phyloP scores from a whole-genome alignment of 805 yeast species.

The Priceomyces carsonii region DNA sequence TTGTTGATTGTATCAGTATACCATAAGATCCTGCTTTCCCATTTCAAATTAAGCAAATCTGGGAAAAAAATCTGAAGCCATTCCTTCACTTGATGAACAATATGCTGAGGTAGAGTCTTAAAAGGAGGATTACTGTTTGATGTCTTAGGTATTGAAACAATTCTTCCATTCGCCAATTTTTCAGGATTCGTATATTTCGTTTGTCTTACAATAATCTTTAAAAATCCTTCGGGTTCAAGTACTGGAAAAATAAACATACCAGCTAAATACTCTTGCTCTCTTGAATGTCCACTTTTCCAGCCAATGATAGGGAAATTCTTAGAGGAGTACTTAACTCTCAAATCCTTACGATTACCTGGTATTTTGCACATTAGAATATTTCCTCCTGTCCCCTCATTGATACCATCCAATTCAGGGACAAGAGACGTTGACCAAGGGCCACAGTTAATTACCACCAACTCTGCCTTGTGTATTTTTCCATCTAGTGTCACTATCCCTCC shows the following conservation, averaged over 20 bases:
- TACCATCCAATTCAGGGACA: constrained; percentile 34
- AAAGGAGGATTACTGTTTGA: constrained; percentile 12
- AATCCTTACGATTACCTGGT: constrained; percentile 29
- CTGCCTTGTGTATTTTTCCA: constrained; percentile 23
- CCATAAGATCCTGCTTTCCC: constrained; percentile 20
- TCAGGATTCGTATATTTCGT: constrained; percentile 34
- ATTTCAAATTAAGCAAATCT: constrained; percentile 9
- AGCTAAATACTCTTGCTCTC: constrained; percentile 14
- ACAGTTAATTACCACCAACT: constrained; percentile 22
- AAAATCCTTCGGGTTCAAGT: constrained; percentile 32
- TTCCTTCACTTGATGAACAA: constrained; percentile 14
- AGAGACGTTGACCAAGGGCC: constrained; percentile 30
- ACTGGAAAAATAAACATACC: constrained; percentile 37
- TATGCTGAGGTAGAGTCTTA: constrained; percentile 13
- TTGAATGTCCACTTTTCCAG: constrained; percentile 33
- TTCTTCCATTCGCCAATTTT: constrained; percentile 11
- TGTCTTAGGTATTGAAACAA: constrained; percentile 27
- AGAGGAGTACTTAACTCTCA: constrained; percentile 30
- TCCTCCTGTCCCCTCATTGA: constrained; percentile 37
- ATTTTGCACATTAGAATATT: constrained; percentile 34
- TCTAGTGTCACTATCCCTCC: constrained; percentile 22
- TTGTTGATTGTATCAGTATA: constrained; percentile 34
- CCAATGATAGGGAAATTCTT: constrained; percentile 32
- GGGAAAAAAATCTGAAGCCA: constrained; percentile 13
- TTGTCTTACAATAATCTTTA: constrained; percentile 37